Conservation (phyloP, 179 eudicot genomes). For the Silene vulgaris region DNA sequence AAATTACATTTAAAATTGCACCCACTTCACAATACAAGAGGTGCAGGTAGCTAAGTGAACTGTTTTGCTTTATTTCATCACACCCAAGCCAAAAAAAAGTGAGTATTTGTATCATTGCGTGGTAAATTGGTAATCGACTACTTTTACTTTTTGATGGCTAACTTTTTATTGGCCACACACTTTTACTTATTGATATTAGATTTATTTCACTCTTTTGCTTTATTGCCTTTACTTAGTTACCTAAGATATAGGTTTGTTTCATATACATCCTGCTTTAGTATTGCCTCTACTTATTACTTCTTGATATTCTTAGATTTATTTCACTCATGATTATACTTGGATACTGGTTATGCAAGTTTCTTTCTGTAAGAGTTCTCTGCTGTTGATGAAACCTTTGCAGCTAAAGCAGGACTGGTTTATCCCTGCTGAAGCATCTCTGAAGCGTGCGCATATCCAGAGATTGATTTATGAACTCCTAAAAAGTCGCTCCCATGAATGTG, state of each 20-base stretch:
- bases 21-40: neutral
- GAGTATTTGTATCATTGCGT: neutral
- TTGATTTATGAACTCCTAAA: slow-evolving; percentile 54
- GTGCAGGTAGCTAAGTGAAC: neutral
- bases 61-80: slow-evolving; percentile 1
- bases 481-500: slow-evolving; percentile 32
- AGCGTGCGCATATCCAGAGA: slow-evolving; percentile 59
- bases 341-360: neutral
- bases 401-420: slow-evolving; percentile 65
- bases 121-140: neutral
- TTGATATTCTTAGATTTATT: too few relatives aligned
- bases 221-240: neutral
- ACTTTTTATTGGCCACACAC: neutral
- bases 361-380: slow-evolving; percentile 6
- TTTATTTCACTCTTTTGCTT: neutral
- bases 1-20: neutral
- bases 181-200: neutral
- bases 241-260: neutral
- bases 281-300: too few relatives aligned
- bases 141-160: neutral
- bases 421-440: slow-evolving; percentile 69
- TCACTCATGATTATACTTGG: neutral
- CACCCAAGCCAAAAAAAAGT: neutral
- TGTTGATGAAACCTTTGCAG: slow-evolving; percentile 36
- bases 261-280: neutral